Base-by-base conservation (phyloP, 805 yeast species). In the Hanseniaspora valbyensis region DNA sequence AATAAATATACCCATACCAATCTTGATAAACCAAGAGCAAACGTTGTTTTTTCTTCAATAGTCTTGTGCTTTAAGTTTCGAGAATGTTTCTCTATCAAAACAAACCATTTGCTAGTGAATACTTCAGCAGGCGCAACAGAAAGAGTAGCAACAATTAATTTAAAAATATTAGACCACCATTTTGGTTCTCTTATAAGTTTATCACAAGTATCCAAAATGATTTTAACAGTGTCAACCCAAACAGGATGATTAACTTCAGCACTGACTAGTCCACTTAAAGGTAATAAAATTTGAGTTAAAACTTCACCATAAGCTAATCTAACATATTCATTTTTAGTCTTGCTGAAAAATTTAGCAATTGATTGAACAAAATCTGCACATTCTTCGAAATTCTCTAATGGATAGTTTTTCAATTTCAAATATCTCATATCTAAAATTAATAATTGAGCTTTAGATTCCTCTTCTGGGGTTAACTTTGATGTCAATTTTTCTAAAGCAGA, bases 191-290 rank as follows among this genome's bases (percentile, higher is more conserved):
- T 58, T 52, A 65, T 73, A 68, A 74, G 71, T 44, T 67, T 74
- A 51, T 61, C 64, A 37, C 71, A 72, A 14, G 74, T 76, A 14
- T 70, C 64, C 61, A 75, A 80, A 13, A 90, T 77, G 18, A 71
- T 67, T 21, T 75, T 74, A 49, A 87, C 76, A 0, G 96, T 92
- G 37, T 79, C 84, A 0, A 81, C 80, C 99, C 98, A 92, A 1
- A 83, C 78, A 2, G 98, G 98, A 62, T 90, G 95, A 59, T 92
- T 90, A 0, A 87, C 89, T 61, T 92, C 99, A 0, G 96, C 97
- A 0, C 96, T 86, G 29, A 89, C 71, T 1, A 79, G 72, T 8
- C 86, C 90, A 0, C 96, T 94, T 22, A 92, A 64, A 0, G 96
- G 94, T 37, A 87, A 67, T 2, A 92, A 66, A 24, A 92, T 72